These are phyloP conservation scores for Capsicum chinense DNA, from an alignment of 257 asterid genomes.

Conservation along the genomic window DNA sequence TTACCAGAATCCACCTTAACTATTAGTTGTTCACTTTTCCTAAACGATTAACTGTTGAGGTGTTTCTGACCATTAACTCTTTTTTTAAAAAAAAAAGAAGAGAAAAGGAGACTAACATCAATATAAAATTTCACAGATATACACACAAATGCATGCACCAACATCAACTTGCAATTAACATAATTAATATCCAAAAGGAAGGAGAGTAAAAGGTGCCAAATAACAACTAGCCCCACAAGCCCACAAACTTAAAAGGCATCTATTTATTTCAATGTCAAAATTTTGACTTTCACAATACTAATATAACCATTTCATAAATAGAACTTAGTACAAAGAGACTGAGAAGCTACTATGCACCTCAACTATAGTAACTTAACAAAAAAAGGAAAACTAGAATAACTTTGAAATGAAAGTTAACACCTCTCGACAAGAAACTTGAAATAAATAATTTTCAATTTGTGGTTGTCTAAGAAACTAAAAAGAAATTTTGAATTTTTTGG, in stretches of 20 bases:
- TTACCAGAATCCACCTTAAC: too few species aligned
- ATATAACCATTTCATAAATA: conserved; percentile 13
- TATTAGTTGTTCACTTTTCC: too few species aligned
- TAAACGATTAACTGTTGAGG: too few species aligned
- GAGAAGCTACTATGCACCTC: conserved; percentile 21
- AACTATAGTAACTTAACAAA: not conserved
- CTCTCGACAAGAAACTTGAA: not conserved
- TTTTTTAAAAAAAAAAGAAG: too few species aligned
- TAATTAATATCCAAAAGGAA: conserved; percentile 1
- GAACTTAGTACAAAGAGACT: conserved; percentile 26
- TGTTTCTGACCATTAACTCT: too few species aligned
- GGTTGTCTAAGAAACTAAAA: too few species aligned
- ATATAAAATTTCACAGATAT: not conserved
- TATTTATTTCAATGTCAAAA: conserved; percentile 12
- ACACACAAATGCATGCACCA: conserved; percentile 25
- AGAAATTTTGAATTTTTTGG: too few species aligned
- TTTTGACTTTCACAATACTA: conserved; percentile 15
- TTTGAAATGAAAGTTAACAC: not conserved
- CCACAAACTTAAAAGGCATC: conserved; percentile 7
- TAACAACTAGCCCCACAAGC: conserved; percentile 16
- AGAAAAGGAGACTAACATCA: not conserved
- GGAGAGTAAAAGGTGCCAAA: not conserved
- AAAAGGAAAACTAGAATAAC: not conserved
- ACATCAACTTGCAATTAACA: conserved; percentile 22
- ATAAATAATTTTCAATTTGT: not conserved